Percentiles rank a stretch among this genome's conserved stretches.
These are phyloP conservation scores for Citrullus colocynthis DNA, from an alignment of 306 rosid genomes.

Conservation along the genomic window DNA sequence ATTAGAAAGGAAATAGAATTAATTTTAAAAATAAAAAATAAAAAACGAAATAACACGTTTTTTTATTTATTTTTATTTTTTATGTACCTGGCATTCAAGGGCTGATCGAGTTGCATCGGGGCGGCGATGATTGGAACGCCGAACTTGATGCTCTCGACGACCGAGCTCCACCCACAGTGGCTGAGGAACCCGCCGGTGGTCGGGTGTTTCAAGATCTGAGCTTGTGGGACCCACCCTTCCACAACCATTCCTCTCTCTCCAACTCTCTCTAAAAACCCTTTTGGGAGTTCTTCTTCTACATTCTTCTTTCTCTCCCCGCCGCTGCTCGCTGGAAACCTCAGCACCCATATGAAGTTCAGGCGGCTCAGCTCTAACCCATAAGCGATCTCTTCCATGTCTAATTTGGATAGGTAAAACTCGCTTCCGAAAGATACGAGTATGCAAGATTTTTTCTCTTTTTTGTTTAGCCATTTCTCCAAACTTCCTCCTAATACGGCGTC, in stretches of 20 bases:
- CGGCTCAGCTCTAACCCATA: constrained; percentile 12
- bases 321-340: constrained; percentile 8
- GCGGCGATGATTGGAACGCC: constrained; percentile 21
- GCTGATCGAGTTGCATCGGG: constrained; percentile 20
- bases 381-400: constrained; percentile 14
- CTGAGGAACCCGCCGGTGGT: constrained; percentile 18
- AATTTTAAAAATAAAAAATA: no score
- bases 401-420: constrained; percentile 12
- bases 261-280: constrained; percentile 15
- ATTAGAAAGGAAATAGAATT: no score
- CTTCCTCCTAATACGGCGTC: not conserved
- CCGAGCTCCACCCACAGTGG: constrained; percentile 24
- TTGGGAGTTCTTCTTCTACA: constrained; percentile 10
- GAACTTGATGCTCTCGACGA: constrained; percentile 16
- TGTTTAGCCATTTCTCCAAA: constrained; percentile 8
- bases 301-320: not conserved
- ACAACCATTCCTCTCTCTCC: constrained; percentile 15
- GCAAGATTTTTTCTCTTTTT: not conserved
- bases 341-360: constrained; percentile 17
- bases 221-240: constrained; percentile 19
- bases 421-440: constrained; percentile 24
- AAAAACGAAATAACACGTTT: no score
- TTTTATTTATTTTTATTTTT: no score
- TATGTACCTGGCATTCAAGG: not conserved
- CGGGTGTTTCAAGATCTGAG: not conserved